Evolutionary conservation across 441 rosid species (phyloP), one percentile per base, ranked within the genome.

Genomic region (Populus hybrid): DNA sequence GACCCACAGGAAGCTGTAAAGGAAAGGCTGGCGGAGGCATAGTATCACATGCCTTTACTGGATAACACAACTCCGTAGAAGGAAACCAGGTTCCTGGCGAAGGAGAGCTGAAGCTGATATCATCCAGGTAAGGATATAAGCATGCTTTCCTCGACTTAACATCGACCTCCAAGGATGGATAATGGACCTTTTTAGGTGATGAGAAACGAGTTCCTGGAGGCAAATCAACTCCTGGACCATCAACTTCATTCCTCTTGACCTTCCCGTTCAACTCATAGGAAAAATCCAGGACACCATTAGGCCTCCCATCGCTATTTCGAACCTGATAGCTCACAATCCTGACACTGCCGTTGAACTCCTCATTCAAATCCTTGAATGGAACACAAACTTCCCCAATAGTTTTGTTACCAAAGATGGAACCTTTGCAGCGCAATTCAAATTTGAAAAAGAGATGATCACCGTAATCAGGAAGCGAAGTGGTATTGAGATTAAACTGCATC

Each of bases 281-380:
- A 50, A 88, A 88, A 57, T 79, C 80, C 70, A 88, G 76, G 19
- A 83, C 84, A 59, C 91, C 90, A 9, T 80, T 88, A 18, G 81
- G 72, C 81, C 77, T 83, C 7, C 84, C 86, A 3, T 88, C 87
- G 19, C 83, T 16, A 59, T 32, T 66, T 19, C 80, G 81, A 11
- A 88, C 82, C 79, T 85, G 81, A 64, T 87, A 88, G 30, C 82
- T 69, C 0, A 84, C 74, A 67, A 76, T 69, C 78, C 87, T 80
- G 72, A 77, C 73, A 30, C 72, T 75, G 26, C 85, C 88, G 26
- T 50, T 36, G 63, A 78, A 83, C 24, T 87, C 90, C 6, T 84
- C 85, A 0, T 85, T 70, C 88, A 88, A 80, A 19, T 82, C 87
- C 79, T 76, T 75, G 16, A 87, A 59, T 3, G 88, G 85, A 67